Conservation (phyloP, 176 grass and related monocot genomes). For the Pharus latifolius region DNA sequence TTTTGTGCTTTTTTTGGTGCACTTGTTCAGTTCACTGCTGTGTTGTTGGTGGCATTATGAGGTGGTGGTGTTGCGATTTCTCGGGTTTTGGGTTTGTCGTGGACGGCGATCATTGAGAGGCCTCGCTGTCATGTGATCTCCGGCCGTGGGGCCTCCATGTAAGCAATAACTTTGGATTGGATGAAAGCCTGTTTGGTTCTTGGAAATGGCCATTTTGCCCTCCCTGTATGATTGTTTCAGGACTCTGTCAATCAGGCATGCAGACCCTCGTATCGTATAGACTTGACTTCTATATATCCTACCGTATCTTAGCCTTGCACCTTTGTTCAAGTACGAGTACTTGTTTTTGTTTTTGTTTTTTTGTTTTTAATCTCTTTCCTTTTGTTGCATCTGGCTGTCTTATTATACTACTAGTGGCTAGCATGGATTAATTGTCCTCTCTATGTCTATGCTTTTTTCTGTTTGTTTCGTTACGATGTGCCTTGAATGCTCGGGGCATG, state of each 20-base stretch:
- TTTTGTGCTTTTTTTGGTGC: not conserved
- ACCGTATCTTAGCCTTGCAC: not conserved
- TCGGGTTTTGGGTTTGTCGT: constrained; percentile 27
- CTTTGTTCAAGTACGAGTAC: not conserved
- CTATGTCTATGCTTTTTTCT: too few species aligned
- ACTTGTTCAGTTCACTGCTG: not conserved
- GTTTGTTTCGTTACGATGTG: too few species aligned
- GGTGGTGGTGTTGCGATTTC: not conserved
- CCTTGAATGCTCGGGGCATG: too few species aligned
- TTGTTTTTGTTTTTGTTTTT: not conserved
- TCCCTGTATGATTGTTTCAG: not conserved
- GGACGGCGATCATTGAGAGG: constrained; percentile 21
- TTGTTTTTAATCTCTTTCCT: not conserved
- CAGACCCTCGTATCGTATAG: not conserved
- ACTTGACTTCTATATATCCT: not conserved
- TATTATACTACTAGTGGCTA: not conserved
- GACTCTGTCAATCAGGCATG: not conserved
- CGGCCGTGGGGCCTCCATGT: not conserved
- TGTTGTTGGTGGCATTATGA: not conserved
- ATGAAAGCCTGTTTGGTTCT: not conserved
- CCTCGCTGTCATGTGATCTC: constrained; percentile 17
- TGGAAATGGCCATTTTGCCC: not conserved
- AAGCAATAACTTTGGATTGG: not conserved
- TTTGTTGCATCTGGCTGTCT: not conserved
- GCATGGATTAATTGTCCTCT: too few species aligned